phyloP scores from a whole-genome alignment of 768 basidiomycete species.

The Termitomyces sp. region DNA sequence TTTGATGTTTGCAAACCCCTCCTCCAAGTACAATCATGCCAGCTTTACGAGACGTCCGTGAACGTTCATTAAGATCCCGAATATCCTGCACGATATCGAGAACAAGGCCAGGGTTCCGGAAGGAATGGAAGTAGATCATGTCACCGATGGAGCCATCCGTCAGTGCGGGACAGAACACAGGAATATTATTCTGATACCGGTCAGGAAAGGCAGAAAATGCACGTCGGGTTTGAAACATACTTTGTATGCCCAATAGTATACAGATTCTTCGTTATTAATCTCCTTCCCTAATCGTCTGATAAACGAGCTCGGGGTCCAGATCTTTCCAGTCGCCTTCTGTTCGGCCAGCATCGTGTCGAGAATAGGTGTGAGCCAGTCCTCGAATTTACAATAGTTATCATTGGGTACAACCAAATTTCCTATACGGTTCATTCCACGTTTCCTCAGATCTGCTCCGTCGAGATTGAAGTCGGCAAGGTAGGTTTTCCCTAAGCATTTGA shows the following conservation, averaged over 20 bases:
- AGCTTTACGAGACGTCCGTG: conserved; percentile 83
- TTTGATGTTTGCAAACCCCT: conserved; percentile 98
- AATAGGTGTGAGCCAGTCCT: conserved; percentile 98
- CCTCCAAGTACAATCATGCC: conserved; percentile 99
- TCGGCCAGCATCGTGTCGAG: conserved; percentile 87
- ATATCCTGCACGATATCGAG: conserved; percentile 97
- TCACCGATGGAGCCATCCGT: conserved; percentile 98
- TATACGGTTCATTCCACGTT: conserved; percentile 92
- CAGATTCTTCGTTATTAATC: conserved; percentile 94
- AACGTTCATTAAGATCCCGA: conserved; percentile 82
- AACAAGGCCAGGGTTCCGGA: conserved; percentile 75
- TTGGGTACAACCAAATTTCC: conserved; percentile 97
- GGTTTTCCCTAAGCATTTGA: conserved; percentile 97
- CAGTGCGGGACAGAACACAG: conserved; percentile 96
- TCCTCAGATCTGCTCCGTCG: conserved; percentile 83
- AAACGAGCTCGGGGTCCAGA: conserved; percentile 94
- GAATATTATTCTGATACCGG: conserved; percentile 81
- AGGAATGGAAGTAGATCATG: conserved; percentile 99
- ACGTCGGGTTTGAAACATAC: conserved; percentile 36
- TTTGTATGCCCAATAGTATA: conserved; percentile 99
- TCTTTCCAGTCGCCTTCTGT: conserved; percentile 60
- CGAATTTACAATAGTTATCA: conserved; percentile 98
- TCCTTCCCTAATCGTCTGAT: conserved; percentile 94
- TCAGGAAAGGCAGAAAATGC: conserved; percentile 3
- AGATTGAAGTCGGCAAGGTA: conserved; percentile 92